Evolutionary conservation across 2,329 filamentous ascomycete species (phyloP), one percentile per base, ranked within the genome.

Genomic region (Aspergillus sp.): DNA sequence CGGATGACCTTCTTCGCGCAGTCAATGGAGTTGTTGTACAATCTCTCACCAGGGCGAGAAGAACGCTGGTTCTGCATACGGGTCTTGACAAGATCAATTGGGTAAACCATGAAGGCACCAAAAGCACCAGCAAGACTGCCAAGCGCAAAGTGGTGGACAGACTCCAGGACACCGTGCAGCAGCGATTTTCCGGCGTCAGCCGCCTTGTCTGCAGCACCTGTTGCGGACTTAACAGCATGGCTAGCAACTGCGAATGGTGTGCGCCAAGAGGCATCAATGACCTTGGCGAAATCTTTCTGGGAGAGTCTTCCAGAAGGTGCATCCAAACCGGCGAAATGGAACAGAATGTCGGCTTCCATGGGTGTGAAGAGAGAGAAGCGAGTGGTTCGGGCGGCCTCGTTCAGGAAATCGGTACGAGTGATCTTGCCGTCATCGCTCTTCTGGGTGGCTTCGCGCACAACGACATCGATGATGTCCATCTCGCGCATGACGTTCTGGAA

Each of bases 51-150:
- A 1, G 90, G 88, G 40, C 85, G 81, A 5, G 81, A 81, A 40
- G 82, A 83, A 54, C 93, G 82, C 75, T 98, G 93, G 73, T 98
- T 98, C 71, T 98, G 93, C 83, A 98, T 87, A 48, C 93, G 84
- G 1, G 93, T 98, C 80, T 98, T 98, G 67, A 98, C 93, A 49
- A 98, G 74, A 73, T 98, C 93, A 62, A 98, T 97, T 26, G 93
- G 93, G 67, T 98, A 98, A 42, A 98, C 93, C 89, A 98, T 96
- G 67, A 98, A 97, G 9, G 93, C 93, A 65, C 93, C 93, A 64
- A 98, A 98, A 7, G 93, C 93, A 69, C 93, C 93, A 6, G 93
- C 93, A 55, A 95, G 56, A 64, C 87, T 90, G 47, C 93, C 93
- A 6, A 98, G 81, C 3, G 74, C 82, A 64, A 98, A 98, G 75